Evolutionary conservation across 2,329 filamentous ascomycete genomes (phyloP).

Genomic region (Xylariaceae sp.): DNA sequence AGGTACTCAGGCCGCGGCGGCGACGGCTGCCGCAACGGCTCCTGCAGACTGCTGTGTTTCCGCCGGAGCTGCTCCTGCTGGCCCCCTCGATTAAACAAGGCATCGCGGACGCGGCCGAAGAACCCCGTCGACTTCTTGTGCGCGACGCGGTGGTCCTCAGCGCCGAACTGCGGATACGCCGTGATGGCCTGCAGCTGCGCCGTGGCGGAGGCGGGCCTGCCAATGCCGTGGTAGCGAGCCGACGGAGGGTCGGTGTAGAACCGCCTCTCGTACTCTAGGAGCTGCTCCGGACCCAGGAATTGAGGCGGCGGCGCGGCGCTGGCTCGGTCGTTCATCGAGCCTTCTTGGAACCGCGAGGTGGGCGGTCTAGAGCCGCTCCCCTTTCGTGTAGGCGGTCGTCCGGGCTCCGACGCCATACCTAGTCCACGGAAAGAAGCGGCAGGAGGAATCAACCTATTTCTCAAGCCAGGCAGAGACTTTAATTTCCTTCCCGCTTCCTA

Average conservation of each 20-base stretch:
- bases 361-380: slow-evolving; percentile 28
- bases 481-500: too few relatives aligned
- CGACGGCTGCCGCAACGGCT: slow-evolving; percentile 20
- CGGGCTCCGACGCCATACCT: slow-evolving; percentile 31
- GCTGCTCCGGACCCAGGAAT: slow-evolving; percentile 49
- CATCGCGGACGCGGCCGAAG: slow-evolving; percentile 32
- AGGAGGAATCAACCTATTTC: background rate
- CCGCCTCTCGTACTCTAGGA: slow-evolving; percentile 30
- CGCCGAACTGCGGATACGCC: background rate
- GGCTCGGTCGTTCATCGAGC: slow-evolving; percentile 78
- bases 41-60: slow-evolving; percentile 34
- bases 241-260: slow-evolving; percentile 24
- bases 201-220: slow-evolving; percentile 25
- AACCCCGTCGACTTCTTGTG: slow-evolving; percentile 32
- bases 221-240: slow-evolving; percentile 18
- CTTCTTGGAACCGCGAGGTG: slow-evolving; percentile 62
- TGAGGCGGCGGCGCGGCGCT: slow-evolving; percentile 66
- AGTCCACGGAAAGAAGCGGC: background rate
- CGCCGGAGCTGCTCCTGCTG: slow-evolving; percentile 23
- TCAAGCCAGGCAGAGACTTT: background rate
- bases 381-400: slow-evolving; percentile 40
- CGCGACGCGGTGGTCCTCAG: slow-evolving; percentile 11
- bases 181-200: slow-evolving; percentile 20
- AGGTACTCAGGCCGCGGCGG: slow-evolving; percentile 22
- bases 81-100: slow-evolving; percentile 22